phyloP scores from a whole-genome alignment of 768 basidiomycete species.

The Fibroporia radiculosa region DNA sequence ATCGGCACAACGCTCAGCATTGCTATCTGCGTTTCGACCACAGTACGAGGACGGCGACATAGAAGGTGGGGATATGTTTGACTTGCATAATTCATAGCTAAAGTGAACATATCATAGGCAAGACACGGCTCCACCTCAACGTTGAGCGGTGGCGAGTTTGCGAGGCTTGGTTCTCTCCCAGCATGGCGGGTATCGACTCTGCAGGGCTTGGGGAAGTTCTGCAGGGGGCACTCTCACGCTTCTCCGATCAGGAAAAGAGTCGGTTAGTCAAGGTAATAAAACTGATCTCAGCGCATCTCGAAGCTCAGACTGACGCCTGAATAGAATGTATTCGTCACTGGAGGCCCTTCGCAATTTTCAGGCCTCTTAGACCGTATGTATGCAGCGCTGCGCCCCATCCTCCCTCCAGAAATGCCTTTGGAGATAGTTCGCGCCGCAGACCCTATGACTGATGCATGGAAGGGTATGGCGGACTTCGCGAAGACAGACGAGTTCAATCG shows the following conservation, averaged over 20 bases:
- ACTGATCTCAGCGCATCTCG: not conserved
- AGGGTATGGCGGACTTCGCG: slow-evolving; percentile 81
- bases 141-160: slow-evolving; percentile 87
- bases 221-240: slow-evolving; percentile 72
- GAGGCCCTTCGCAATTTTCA: slow-evolving; percentile 68
- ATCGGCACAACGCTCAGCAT: slow-evolving; percentile 68
- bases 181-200: slow-evolving; percentile 91
- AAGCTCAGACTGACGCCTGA: not conserved
- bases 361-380: slow-evolving; percentile 62
- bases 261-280: slow-evolving; percentile 65
- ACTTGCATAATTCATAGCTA: not conserved
- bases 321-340: slow-evolving; percentile 88
- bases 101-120: no score
- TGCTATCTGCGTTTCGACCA: slow-evolving; percentile 81
- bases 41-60: slow-evolving; percentile 69
- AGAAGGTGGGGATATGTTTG: slow-evolving; percentile 33
- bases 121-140: slow-evolving; percentile 79
- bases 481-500: slow-evolving; percentile 43
- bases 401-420: slow-evolving; percentile 77
- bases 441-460: slow-evolving; percentile 76
- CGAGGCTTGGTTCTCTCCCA: slow-evolving; percentile 88
- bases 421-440: slow-evolving; percentile 56
- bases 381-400: slow-evolving; percentile 70
- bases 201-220: slow-evolving; percentile 92
- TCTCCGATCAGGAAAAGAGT: slow-evolving; percentile 57